These are phyloP conservation scores for Tieghemiomyces parasiticus DNA, from an alignment of 192 early-diverging fungal species.

Conservation along the genomic window DNA sequence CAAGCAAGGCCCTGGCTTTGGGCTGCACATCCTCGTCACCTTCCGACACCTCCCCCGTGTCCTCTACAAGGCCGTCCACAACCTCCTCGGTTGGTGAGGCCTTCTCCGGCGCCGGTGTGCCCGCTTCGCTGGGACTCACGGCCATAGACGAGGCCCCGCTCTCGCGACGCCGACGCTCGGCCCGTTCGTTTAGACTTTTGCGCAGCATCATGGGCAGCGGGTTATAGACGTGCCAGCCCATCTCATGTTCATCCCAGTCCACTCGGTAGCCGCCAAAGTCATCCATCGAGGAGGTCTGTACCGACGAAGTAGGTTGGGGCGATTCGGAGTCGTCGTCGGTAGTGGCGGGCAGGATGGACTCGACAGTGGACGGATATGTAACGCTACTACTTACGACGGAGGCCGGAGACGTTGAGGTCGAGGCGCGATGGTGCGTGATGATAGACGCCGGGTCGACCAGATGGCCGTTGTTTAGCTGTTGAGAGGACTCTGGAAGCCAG, in stretches of 20 bases:
- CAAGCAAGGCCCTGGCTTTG: too few relatives aligned
- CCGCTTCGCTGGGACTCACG: too few relatives aligned
- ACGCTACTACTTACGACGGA: neutral
- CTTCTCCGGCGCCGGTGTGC: too few relatives aligned
- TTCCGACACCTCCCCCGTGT: too few relatives aligned
- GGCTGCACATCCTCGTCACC: too few relatives aligned
- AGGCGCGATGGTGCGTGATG: neutral
- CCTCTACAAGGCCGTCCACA: too few relatives aligned
- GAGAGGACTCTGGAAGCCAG: too few relatives aligned
- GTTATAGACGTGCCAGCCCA: slow-evolving; percentile 2
- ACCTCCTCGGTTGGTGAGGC: too few relatives aligned
- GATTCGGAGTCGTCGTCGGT: neutral
- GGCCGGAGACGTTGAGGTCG: neutral
- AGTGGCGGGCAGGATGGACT: neutral
- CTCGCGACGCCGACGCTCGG: too few relatives aligned
- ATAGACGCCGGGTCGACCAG: too few relatives aligned
- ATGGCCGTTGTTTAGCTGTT: too few relatives aligned
- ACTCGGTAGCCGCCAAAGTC: slow-evolving; percentile 3
- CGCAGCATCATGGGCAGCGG: slow-evolving; percentile 2
- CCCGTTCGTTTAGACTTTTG: neutral
- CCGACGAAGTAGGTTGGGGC: neutral
- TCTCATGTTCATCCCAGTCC: slow-evolving; percentile 5
- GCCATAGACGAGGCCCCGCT: too few relatives aligned
- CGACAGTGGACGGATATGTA: neutral
- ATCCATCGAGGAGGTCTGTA: neutral